Evolutionary conservation across 192 early-diverging fungal species (phyloP), one percentile per base, ranked within the genome.

Genomic region (Linnemannia elongata): DNA sequence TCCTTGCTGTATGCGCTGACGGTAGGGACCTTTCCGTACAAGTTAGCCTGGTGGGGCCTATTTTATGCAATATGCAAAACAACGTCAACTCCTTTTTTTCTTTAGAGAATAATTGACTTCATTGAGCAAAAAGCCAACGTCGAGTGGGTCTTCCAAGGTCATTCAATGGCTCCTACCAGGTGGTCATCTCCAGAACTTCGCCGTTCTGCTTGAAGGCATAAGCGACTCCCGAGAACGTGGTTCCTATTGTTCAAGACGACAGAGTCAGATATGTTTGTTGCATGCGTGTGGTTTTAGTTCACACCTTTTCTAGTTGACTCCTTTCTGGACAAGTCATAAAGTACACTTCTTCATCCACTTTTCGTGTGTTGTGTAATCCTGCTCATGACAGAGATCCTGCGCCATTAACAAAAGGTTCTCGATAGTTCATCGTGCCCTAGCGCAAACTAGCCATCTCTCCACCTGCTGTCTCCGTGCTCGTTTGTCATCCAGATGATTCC

Each of bases 21-120:
- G 12, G 84, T 90, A 5, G 91, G 91, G 8, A 83, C 80, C 81
- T 91, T 91, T 75, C 89, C 89, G 63, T 90, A 91, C 60, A 88
- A 74, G 36, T 86, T 86, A 22, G 82, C 84, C 20, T 83, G 81
- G 36, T 88, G 85, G 7, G 86, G 82, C 57, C 89, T 89, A 87
- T 75, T 39, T 24, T 0, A 24, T 17, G 22, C 1, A 20, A 39
- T 24, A 24, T 17, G 22, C 1, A 20, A 39, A 9, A 24, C 8
- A 33, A 41, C 6, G 13, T 24, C 5, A 71, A 20, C 17, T 3
- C 30, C 33, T 68, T 41, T 41, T 68, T 41, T 41, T 39, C 38
- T 6, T 71, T 20, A 71, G 5, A 7, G n/a, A 42, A 45, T 2
- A 13, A 45, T 1, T 12, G 6, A 45, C 44, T 45, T 15, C 44